These are phyloP conservation scores for Geoglossum glabrum DNA, from an alignment of 495 filamentous ascomycete genomes.

Conservation along the genomic window DNA sequence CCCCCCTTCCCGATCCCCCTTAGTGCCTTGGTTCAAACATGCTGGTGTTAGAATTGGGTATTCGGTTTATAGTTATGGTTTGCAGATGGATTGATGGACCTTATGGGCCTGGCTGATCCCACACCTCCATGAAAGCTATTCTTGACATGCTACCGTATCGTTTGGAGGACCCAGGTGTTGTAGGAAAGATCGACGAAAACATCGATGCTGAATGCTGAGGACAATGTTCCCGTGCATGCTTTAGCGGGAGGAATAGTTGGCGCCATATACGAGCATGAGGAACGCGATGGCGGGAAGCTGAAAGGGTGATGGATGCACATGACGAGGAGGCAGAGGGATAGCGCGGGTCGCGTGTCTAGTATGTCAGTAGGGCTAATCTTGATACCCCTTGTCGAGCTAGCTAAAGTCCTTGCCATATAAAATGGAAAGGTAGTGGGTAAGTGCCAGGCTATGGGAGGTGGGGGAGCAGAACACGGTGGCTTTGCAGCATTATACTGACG, in stretches of 20 bases:
- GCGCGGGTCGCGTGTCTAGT: conserved; percentile 4
- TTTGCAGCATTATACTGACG: conserved; percentile 33
- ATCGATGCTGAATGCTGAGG: conserved; percentile 69
- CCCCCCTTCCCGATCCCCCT: no score
- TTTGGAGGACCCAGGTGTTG: conserved; percentile 83
- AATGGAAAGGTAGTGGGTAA: conserved; percentile 57
- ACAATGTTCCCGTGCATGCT: conserved; percentile 37
- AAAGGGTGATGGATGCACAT: conserved; percentile 72
- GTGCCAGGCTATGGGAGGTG: conserved; percentile 49
- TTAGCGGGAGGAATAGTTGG: conserved; percentile 9
- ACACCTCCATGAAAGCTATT: no score
- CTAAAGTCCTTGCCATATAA: conserved; percentile 73
- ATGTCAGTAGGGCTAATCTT: background rate
- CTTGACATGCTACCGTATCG: conserved; percentile 33
- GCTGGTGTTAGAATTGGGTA: no score
- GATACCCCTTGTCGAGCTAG: conserved; percentile 49
- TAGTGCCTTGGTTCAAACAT: no score
- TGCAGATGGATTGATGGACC: no score
- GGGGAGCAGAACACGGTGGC: conserved; percentile 78
- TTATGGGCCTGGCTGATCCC: no score
- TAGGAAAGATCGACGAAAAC: conserved; percentile 48
- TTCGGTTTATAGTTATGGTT: no score
- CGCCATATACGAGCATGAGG: conserved; percentile 75
- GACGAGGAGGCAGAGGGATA: conserved; percentile 69
- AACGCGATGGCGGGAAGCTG: conserved; percentile 31